Evolutionary conservation across 129 eudicot genomes (phyloP).

Genomic region (Flaveria brownii): DNA sequence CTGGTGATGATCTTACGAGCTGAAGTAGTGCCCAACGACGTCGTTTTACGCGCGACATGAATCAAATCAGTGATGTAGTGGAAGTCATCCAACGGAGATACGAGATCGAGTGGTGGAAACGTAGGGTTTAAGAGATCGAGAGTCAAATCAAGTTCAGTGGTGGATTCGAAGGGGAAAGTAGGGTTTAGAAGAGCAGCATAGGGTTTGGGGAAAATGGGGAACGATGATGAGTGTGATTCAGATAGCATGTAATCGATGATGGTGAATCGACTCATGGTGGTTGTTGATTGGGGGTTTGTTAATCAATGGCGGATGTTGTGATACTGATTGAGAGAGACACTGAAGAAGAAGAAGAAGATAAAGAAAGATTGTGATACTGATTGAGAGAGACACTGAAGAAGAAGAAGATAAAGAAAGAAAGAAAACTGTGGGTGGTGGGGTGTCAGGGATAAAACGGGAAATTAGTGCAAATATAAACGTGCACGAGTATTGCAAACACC

Average conservation of each 20-base stretch:
- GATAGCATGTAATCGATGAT: conserved; percentile 34
- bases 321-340: conserved; percentile 36
- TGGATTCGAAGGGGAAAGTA: conserved; percentile 21
- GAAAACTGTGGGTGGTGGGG: conserved; percentile 8
- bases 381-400: conserved; percentile 27
- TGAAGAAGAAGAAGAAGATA: conserved; percentile 6
- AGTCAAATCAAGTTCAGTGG: conserved; percentile 34
- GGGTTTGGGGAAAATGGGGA: conserved; percentile 13
- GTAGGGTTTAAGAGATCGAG: too few relatives aligned
- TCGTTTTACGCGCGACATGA: too few relatives aligned
- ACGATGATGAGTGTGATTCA: conserved; percentile 7
- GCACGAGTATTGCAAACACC: not conserved
- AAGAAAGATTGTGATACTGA: conserved; percentile 26
- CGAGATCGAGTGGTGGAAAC: too few relatives aligned
- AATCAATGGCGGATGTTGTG: conserved; percentile 31
- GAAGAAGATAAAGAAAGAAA: not conserved
- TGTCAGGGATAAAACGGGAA: conserved; percentile 28
- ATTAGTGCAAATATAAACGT: conserved; percentile 14
- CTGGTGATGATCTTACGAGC: too few relatives aligned
- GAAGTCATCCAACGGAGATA: too few relatives aligned
- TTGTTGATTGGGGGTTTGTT: not conserved
- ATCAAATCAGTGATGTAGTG: too few relatives aligned
- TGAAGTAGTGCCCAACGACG: too few relatives aligned
- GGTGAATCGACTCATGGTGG: conserved; percentile 31
- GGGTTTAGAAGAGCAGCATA: conserved; percentile 13